Evolutionary conservation across 768 basidiomycete species (phyloP).

Genomic region (Xerocomus potaroensis): DNA sequence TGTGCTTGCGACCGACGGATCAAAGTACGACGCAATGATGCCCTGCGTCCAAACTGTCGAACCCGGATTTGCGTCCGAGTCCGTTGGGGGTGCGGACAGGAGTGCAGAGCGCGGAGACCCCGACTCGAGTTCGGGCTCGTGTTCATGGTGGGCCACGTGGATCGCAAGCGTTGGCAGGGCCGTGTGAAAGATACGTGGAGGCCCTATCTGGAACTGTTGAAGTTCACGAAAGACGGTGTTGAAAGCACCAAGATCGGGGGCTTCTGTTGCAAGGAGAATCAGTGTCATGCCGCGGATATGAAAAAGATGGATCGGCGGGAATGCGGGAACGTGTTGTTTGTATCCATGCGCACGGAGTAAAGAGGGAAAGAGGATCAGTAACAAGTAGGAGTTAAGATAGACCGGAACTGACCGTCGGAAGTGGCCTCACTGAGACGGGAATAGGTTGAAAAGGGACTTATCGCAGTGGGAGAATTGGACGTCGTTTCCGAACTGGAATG

Average conservation of each 20-base stretch:
- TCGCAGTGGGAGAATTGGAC: constrained; percentile 30
- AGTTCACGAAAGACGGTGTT: constrained; percentile 65
- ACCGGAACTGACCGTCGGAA: constrained; percentile 40
- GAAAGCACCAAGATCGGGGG: constrained; percentile 73
- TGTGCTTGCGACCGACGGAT: constrained; percentile 28
- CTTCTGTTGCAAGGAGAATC: constrained; percentile 36
- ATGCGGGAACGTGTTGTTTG: constrained; percentile 2
- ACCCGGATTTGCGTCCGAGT: constrained; percentile 39
- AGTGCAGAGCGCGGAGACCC: constrained; percentile 27
- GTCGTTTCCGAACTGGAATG: constrained; percentile 36
- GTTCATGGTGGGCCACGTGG: constrained; percentile 17
- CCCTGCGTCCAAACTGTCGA: constrained; percentile 66
- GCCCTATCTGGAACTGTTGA: constrained; percentile 50
- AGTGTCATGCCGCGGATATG: constrained; percentile 9
- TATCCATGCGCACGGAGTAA: background rate
- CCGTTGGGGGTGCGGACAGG: constrained; percentile 23
- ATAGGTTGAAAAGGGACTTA: constrained; percentile 38
- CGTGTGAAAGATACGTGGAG: constrained; percentile 22
- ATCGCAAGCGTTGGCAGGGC: constrained; percentile 9
- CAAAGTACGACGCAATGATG: constrained; percentile 56
- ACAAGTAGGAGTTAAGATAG: background rate
- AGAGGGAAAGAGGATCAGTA: background rate
- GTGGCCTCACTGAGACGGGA: constrained; percentile 46
- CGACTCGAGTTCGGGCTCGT: constrained; percentile 22
- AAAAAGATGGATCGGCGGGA: constrained; percentile 3